Conservation (phyloP, 2,329 filamentous ascomycete genomes). For the Boeremia exigua region DNA sequence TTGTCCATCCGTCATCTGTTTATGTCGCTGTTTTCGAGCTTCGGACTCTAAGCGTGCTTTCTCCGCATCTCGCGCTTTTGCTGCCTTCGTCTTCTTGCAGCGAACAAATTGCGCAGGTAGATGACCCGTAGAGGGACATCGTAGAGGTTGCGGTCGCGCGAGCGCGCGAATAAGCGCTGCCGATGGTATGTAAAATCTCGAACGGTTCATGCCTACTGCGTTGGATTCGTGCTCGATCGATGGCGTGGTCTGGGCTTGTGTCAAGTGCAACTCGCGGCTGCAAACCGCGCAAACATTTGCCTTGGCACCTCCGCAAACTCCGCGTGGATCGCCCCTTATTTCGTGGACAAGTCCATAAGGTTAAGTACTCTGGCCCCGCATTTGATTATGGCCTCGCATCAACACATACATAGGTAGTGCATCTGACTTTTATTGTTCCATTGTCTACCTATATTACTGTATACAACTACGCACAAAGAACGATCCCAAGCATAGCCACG, state of each 20-base stretch:
- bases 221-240: not conserved
- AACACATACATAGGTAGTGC: not conserved
- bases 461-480: not conserved
- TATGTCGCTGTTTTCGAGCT: not conserved
- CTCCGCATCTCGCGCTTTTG: constrained; percentile 15
- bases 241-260: constrained; percentile 16
- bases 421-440: not conserved
- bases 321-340: not conserved
- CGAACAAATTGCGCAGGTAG: constrained; percentile 26
- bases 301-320: constrained; percentile 37
- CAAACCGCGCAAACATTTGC: constrained; percentile 22
- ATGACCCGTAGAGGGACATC: constrained; percentile 28
- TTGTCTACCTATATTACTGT: not conserved
- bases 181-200: constrained; percentile 36
- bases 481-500: not conserved
- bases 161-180: constrained; percentile 34
- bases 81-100: constrained; percentile 29
- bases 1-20: not conserved
- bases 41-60: not conserved
- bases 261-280: constrained; percentile 7
- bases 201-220: constrained; percentile 5
- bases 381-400: not conserved
- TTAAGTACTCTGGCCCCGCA: too few relatives aligned
- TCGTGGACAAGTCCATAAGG: too few relatives aligned
- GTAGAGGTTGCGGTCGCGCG: constrained; percentile 24